Conservation (phyloP, 2,329 filamentous ascomycete species). For the Purpureocillium lavendulum region DNA sequence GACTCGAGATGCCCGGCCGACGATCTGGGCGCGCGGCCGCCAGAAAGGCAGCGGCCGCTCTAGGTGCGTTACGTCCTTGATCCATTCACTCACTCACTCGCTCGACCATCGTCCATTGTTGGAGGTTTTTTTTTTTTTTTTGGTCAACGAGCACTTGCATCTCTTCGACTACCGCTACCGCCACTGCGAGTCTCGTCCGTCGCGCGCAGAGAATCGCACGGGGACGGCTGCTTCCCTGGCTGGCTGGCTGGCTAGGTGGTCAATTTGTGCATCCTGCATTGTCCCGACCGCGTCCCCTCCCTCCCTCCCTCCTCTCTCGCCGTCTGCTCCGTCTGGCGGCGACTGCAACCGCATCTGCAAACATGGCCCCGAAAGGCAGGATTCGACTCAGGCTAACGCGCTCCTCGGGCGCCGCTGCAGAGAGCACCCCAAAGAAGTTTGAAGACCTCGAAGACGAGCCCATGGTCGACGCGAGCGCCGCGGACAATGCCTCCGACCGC, state of each 20-base stretch:
- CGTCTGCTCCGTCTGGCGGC: too few species aligned
- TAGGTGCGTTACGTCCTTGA: constrained; percentile 31
- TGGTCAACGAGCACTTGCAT: too few species aligned
- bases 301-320: too few species aligned
- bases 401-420: constrained; percentile 19
- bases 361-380: constrained; percentile 18
- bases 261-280: not conserved
- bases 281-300: too few species aligned
- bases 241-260: too few species aligned
- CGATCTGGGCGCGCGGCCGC: constrained; percentile 45
- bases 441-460: constrained; percentile 31
- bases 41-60: constrained; percentile 43
- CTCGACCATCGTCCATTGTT: not conserved
- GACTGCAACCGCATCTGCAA: not conserved
- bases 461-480: constrained; percentile 23
- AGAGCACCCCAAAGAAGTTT: constrained; percentile 33
- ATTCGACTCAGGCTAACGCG: constrained; percentile 26
- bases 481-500: constrained; percentile 8
- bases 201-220: too few species aligned
- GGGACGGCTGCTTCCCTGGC: too few species aligned
- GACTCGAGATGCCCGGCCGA: constrained; percentile 26
- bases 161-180: too few species aligned
- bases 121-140: too few species aligned
- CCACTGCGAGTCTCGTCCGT: too few species aligned
- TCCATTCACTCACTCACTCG: not conserved